These are phyloP conservation scores for Suillus lakei DNA, from an alignment of 768 basidiomycete species.

Conservation along the genomic window DNA sequence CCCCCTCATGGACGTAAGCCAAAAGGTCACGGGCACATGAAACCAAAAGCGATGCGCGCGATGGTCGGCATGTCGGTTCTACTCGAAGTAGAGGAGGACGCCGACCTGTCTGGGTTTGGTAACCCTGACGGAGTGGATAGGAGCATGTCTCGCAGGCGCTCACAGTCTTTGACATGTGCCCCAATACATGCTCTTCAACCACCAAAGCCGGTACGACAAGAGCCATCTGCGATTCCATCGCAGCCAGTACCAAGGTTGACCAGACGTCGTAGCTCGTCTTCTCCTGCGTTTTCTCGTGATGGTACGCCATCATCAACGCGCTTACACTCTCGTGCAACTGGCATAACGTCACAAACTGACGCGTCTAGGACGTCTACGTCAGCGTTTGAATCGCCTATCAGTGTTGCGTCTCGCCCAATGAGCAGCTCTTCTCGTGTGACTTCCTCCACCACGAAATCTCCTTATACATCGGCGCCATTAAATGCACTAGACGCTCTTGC, in stretches of 20 bases:
- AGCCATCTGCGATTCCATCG: slow-evolving; percentile 17
- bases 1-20: slow-evolving; percentile 30
- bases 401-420: slow-evolving; percentile 18
- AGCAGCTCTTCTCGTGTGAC: slow-evolving; percentile 19
- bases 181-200: slow-evolving; percentile 15
- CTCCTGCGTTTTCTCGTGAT: slow-evolving; percentile 22
- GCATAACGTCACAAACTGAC: slow-evolving; percentile 6
- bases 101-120: slow-evolving; percentile 25
- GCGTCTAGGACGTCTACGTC: slow-evolving; percentile 10
- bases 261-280: slow-evolving; percentile 37
- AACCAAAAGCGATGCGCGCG: slow-evolving; percentile 42
- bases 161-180: slow-evolving; percentile 15
- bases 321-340: slow-evolving; percentile 6
- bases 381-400: slow-evolving; percentile 5
- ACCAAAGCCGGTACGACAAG: slow-evolving; percentile 23
- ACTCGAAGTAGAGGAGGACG: slow-evolving; percentile 57
- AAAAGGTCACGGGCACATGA: slow-evolving; percentile 25
- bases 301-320: slow-evolving; percentile 12
- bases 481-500: slow-evolving; percentile 38
- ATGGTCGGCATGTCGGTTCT: slow-evolving; percentile 59
- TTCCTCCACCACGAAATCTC: slow-evolving; percentile 35
- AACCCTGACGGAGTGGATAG: slow-evolving; percentile 5
- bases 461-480: slow-evolving; percentile 32
- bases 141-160: slow-evolving; percentile 20
- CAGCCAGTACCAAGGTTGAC: slow-evolving; percentile 28